Evolutionary conservation across 768 basidiomycete species (phyloP).

Genomic region (Collybia nuda): DNA sequence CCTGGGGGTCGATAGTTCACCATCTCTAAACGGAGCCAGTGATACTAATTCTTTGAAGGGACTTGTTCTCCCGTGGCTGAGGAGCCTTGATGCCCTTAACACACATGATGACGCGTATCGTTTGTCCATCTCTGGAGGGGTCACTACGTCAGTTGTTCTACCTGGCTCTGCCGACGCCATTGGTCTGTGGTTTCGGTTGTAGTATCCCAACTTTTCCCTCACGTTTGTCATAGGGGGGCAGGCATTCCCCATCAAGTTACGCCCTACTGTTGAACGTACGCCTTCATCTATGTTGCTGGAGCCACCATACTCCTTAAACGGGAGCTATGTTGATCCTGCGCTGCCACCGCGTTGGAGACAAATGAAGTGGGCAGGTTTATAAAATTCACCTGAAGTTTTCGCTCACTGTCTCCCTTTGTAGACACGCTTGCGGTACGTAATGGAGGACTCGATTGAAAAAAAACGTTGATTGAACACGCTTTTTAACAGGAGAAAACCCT

Average conservation of each 20-base stretch:
- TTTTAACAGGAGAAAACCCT: slow-evolving; percentile 47
- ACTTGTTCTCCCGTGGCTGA: slow-evolving; percentile 60
- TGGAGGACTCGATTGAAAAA: background rate
- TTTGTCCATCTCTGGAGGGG: slow-evolving; percentile 71
- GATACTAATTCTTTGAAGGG: slow-evolving; percentile 59
- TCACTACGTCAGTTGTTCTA: slow-evolving; percentile 74
- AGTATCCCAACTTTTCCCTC: background rate
- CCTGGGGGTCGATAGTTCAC: slow-evolving; percentile 36
- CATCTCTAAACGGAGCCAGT: slow-evolving; percentile 33
- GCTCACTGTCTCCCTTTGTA: slow-evolving; percentile 16
- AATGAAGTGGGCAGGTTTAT: slow-evolving; percentile 56
- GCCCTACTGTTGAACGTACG: slow-evolving; percentile 68
- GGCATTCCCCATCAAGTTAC: slow-evolving; percentile 76
- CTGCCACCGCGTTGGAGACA: slow-evolving; percentile 67
- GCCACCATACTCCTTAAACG: slow-evolving; percentile 65
- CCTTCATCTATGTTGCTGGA: slow-evolving; percentile 77
- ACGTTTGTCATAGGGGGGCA: slow-evolving; percentile 54
- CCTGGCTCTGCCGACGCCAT: slow-evolving; percentile 73
- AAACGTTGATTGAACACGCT: too few species aligned
- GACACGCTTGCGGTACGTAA: slow-evolving; percentile 56
- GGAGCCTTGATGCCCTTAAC: slow-evolving; percentile 77
- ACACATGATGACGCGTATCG: slow-evolving; percentile 75
- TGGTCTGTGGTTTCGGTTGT: slow-evolving; percentile 30
- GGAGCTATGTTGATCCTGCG: slow-evolving; percentile 42
- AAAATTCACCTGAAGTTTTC: background rate